Conservation (phyloP, 139 green algal species). For the Ettlia oleoabundans region DNA sequence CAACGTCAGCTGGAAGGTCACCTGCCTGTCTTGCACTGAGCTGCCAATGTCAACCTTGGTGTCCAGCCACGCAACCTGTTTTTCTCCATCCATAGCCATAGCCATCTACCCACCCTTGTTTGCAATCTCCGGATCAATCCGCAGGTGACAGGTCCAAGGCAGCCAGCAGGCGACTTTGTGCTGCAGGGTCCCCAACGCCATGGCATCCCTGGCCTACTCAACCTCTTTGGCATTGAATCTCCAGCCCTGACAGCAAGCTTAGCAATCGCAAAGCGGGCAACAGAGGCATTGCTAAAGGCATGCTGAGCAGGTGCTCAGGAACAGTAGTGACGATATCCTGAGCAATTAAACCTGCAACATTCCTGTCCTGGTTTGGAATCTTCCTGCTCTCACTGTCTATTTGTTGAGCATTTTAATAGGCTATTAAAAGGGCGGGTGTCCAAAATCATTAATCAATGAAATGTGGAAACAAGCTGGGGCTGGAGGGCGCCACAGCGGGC, state of each 20-base stretch:
- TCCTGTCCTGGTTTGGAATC: too few species aligned
- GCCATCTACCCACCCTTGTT: too few species aligned
- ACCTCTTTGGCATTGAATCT: constrained; percentile 88
- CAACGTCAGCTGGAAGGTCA: background rate
- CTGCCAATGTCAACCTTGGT: background rate
- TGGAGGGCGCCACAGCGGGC: too few species aligned
- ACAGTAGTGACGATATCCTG: too few species aligned
- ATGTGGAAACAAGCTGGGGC: too few species aligned
- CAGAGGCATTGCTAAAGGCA: background rate
- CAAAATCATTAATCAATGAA: too few species aligned
- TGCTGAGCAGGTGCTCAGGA: too few species aligned
- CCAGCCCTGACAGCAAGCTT: constrained; percentile 83
- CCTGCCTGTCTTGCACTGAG: background rate
- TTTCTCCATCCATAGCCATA: too few species aligned
- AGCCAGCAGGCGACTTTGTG: constrained; percentile 71
- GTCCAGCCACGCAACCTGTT: background rate
- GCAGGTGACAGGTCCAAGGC: constrained; percentile 55
- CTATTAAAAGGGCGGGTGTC: too few species aligned
- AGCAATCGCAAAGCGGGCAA: constrained; percentile 62
- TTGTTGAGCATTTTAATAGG: too few species aligned
- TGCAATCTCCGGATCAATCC: background rate
- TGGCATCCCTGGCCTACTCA: constrained; percentile 70
- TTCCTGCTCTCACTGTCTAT: too few species aligned
- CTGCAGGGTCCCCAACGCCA: constrained; percentile 52
- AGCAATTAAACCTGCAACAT: too few species aligned